Conservation (phyloP, 192 early-diverging fungal species). For the Umbelopsis sp. region DNA sequence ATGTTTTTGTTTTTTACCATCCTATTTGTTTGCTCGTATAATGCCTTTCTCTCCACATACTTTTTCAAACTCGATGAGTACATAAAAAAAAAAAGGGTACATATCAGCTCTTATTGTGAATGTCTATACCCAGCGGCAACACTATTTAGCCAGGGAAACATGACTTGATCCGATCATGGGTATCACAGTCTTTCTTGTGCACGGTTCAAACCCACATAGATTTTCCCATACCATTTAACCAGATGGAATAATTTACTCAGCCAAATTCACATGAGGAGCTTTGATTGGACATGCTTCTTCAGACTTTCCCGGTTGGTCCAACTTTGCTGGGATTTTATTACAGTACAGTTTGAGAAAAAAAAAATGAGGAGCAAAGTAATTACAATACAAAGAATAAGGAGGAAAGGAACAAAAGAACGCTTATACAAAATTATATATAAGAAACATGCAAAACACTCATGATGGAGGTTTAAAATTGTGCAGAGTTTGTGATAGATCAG, state of each 20-base stretch:
- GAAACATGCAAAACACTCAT: background rate
- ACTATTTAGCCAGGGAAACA: too few species aligned
- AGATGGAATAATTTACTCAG: background rate
- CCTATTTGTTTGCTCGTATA: background rate
- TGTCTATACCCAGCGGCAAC: too few species aligned
- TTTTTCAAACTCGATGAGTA: too few species aligned
- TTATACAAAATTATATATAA: background rate
- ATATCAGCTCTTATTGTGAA: too few species aligned
- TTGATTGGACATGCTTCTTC: background rate
- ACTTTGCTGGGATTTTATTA: too few species aligned
- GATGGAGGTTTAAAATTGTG: background rate
- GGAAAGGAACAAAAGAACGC: background rate
- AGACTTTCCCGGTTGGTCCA: background rate
- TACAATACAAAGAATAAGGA: background rate
- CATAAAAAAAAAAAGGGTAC: too few species aligned
- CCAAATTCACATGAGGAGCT: background rate
- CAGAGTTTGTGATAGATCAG: slow-evolving; percentile 9
- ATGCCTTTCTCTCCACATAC: background rate
- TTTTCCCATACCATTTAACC: background rate
- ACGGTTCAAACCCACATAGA: background rate
- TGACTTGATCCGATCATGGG: background rate
- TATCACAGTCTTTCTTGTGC: background rate
- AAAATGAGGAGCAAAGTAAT: background rate
- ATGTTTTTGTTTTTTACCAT: background rate
- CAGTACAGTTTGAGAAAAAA: too few species aligned